Percentiles rank a stretch among this genome's conserved stretches.
These are phyloP conservation scores for Neodidymelliopsis sp. DNA, from an alignment of 2,329 filamentous ascomycete species.

Conservation along the genomic window DNA sequence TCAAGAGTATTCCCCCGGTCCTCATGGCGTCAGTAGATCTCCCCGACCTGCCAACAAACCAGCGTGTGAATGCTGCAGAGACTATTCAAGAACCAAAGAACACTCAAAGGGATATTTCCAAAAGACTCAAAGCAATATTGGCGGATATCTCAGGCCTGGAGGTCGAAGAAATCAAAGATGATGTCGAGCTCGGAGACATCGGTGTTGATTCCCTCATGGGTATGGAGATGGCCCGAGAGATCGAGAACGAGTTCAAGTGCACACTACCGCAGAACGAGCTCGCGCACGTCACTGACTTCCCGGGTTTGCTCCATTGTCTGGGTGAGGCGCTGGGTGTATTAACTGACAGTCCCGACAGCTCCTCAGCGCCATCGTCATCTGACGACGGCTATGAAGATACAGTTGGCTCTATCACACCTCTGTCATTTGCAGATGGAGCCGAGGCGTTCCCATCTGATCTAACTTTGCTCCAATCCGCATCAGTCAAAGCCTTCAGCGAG, in stretches of 20 bases:
- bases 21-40: background rate
- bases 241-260: slow-evolving; percentile 25
- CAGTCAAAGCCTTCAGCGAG: background rate
- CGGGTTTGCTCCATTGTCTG: slow-evolving; percentile 6
- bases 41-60: background rate
- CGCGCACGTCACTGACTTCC: slow-evolving; percentile 10
- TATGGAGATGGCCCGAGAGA: slow-evolving; percentile 45
- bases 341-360: background rate
- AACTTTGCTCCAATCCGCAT: background rate
- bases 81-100: background rate
- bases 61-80: no score
- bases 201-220: slow-evolving; percentile 51
- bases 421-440: background rate
- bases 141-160: slow-evolving; percentile 24
- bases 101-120: background rate
- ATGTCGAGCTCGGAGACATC: slow-evolving; percentile 40
- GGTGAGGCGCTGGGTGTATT: slow-evolving; percentile 1
- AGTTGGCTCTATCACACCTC: background rate
- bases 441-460: background rate
- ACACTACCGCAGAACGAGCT: slow-evolving; percentile 13
- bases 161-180: slow-evolving; percentile 24
- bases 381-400: background rate
- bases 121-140: slow-evolving; percentile 12
- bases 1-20: background rate
- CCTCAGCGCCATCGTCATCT: background rate